Percentiles rank a stretch among this genome's conserved stretches.
Conservation (phyloP, 257 asterid species). For the Solanum acaule region DNA sequence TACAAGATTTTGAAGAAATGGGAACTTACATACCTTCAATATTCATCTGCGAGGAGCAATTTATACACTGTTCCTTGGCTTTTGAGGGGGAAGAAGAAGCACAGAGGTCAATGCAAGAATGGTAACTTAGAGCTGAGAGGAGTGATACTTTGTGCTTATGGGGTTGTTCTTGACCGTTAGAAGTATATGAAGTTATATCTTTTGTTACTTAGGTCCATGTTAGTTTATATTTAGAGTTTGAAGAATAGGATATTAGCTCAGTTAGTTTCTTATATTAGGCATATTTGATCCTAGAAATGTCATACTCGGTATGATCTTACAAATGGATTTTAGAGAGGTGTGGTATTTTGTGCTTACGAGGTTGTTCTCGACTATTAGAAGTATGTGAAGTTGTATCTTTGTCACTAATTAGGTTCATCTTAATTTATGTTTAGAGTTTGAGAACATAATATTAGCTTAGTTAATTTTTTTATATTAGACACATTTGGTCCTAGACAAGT, state of each 20-base stretch:
- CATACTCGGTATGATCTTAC: not conserved
- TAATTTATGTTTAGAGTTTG: too few species aligned
- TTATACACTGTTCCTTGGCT: not conserved
- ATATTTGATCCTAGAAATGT: not conserved
- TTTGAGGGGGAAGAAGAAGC: not conserved
- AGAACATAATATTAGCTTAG: too few species aligned
- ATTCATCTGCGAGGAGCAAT: not conserved
- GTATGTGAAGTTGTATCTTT: too few species aligned
- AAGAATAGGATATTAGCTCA: not conserved
- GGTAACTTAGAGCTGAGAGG: not conserved
- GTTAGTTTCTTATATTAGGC: not conserved
- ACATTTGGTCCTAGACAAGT: not conserved
- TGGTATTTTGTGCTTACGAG: too few species aligned
- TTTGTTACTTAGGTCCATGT: not conserved
- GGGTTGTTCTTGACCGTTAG: not conserved
- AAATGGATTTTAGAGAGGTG: not conserved
- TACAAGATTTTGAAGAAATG: not conserved
- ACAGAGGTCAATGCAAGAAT: not conserved
- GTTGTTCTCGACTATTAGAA: too few species aligned
- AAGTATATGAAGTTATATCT: not conserved
- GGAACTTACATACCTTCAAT: not conserved
- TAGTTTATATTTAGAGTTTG: not conserved
- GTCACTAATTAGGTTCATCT: too few species aligned
- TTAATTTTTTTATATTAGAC: too few species aligned
- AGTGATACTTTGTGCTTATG: not conserved